Conservation (phyloP, 176 grass and related monocot species). For the Oryza glumipatula region DNA sequence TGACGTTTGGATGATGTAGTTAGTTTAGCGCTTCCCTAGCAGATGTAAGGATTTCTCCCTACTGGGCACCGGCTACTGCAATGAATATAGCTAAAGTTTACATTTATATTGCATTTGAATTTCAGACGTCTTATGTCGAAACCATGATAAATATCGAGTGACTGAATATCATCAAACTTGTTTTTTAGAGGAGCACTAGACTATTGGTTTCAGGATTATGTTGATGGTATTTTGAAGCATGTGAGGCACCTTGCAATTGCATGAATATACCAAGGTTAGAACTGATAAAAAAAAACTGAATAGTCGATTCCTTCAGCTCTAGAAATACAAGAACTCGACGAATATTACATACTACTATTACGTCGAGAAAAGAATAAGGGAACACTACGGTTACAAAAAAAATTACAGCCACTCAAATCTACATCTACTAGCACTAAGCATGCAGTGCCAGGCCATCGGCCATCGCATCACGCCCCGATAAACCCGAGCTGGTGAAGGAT, state of each 20-base stretch:
- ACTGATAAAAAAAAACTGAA: background rate
- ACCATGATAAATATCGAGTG: background rate
- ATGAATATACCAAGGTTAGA: background rate
- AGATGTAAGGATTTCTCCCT: slow-evolving; percentile 15
- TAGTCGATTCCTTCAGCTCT: background rate
- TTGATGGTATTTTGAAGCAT: background rate
- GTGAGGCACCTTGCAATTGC: background rate
- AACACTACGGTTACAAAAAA: slow-evolving; percentile 15
- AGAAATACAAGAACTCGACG: background rate
- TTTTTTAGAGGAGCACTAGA: no score
- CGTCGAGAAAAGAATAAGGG: background rate
- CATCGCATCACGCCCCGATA: slow-evolving; percentile 56
- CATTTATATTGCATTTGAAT: background rate
- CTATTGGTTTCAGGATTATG: background rate
- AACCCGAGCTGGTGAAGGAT: slow-evolving; percentile 79
- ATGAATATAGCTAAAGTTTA: background rate
- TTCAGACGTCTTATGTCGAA: background rate
- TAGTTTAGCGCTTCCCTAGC: background rate
- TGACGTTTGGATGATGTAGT: slow-evolving; percentile 15
- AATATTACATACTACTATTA: background rate
- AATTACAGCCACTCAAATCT: background rate
- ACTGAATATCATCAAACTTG: background rate
- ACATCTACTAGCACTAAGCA: no score
- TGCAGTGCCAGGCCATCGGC: no score
- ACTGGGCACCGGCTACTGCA: background rate